A percentile compares a stretch with the other conserved stretches of the same genome.
Evolutionary conservation across 805 yeast genomes (phyloP).

Genomic region (Candida golubevii): DNA sequence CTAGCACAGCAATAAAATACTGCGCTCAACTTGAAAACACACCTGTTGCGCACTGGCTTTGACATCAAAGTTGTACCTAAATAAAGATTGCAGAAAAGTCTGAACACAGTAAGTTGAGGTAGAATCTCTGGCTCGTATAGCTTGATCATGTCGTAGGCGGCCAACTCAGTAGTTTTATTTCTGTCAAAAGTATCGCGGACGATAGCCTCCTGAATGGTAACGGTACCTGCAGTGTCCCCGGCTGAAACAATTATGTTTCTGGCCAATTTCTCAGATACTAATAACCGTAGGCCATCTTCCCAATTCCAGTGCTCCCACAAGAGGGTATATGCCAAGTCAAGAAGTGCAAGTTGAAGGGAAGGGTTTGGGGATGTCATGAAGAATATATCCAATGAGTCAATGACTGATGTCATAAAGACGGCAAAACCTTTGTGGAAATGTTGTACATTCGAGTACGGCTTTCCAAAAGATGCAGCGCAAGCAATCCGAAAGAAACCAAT

Average conservation of each 20-base stretch:
- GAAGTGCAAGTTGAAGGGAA: constrained; percentile 9
- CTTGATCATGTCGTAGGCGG: constrained; percentile 1
- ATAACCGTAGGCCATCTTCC: constrained; percentile 4
- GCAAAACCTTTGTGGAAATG: constrained; percentile 12
- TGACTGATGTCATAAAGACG: constrained; percentile 7
- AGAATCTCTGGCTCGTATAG: constrained; percentile 4
- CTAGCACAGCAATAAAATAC: constrained; percentile 13
- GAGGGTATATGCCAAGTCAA: constrained; percentile 11
- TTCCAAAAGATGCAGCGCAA: constrained; percentile 4
- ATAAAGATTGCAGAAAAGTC: constrained; percentile 15
- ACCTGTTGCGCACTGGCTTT: constrained; percentile 4
- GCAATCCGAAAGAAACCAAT: constrained; percentile 13
- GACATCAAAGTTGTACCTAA: constrained; percentile 13
- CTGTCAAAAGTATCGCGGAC: not conserved
- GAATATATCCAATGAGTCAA: constrained; percentile 9
- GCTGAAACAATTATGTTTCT: constrained; percentile 7
- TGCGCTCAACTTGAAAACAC: constrained; percentile 8
- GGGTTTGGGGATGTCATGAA: constrained; percentile 4
- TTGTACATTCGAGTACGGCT: constrained; percentile 7
- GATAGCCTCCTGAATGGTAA: constrained; percentile 5
- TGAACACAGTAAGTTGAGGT: constrained; percentile 7
- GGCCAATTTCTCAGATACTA: constrained; percentile 5
- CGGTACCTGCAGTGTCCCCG: constrained; percentile 8
- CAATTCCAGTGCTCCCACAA: constrained; percentile 17
- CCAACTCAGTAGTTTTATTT: not conserved